Base-by-base conservation (phyloP, 1,139 yeast species). In the Pichia cactophila region DNA sequence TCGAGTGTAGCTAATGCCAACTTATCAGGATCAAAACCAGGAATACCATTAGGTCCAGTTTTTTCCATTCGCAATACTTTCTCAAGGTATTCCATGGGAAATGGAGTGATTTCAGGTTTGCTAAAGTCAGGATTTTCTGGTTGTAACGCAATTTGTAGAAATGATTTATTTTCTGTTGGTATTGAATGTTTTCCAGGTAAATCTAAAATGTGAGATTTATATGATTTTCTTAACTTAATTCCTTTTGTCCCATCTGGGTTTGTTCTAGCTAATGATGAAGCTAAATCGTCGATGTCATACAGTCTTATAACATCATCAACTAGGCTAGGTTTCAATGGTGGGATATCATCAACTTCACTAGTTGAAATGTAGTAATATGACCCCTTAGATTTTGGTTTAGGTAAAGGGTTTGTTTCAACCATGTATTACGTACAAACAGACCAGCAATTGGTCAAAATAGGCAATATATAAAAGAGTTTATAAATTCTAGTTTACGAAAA, bases 171-270 rank as follows among this genome's bases (percentile, higher is more conserved):
- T 33, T 73, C 74, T 3, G 42, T 39, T 16, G 87, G 83, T 42
- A 83, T 79, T 45, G 72, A 74, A 58, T 83, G 87, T 61, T 82
- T 83, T 1, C 97, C 97, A 0, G 96, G 86, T 37, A 92, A 70
- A 59, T 90, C 97, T 36, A 77, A 74, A 17, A 92, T 85, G 62
- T 90, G 97, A 57, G 89, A 89, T 66, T 90, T 92, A 69, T 90
- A 92, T 0, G 96, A 87, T 67, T 92, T 92, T 59, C 98, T 76
- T 49, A 92, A 74, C 68, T 92, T 92, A 40, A 88, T 89, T 46
- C 96, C 96, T 60, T 86, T 89, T 1, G 92, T 77, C 0, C 96
- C 96, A 58, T 84, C 94, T 2, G 88, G 83, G 58, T 86, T 89
- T n/a, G 84, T 76, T 60, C 98, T 75, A 1, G 96, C 95, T 45